A percentile compares a stretch with the other conserved stretches of the same genome.
These are phyloP conservation scores for Suhomyces guaymorum DNA, from an alignment of 1,139 yeast genomes.

Conservation along the genomic window DNA sequence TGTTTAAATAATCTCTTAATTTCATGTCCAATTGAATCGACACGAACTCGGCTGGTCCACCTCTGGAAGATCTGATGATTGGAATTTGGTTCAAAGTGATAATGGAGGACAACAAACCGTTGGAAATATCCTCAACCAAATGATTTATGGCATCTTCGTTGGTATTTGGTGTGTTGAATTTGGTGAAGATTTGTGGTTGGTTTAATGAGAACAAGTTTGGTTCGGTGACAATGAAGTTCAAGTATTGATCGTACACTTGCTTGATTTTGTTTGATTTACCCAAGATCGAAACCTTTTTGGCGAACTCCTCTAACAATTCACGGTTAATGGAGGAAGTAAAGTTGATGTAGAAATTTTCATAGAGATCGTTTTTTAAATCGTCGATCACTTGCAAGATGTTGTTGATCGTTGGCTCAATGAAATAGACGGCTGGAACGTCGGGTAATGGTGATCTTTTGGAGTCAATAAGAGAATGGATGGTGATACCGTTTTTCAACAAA, in stretches of 20 bases:
- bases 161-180: conserved; percentile 68
- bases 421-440: conserved; percentile 93
- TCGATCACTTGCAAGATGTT: conserved; percentile 68
- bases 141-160: conserved; percentile 72
- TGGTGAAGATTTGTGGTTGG: conserved; percentile 61
- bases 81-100: conserved; percentile 82
- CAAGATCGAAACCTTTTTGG: conserved; percentile 72
- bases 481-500: conserved; percentile 81
- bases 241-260: conserved; percentile 91
- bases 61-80: conserved; percentile 83
- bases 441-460: conserved; percentile 76
- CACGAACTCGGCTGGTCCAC: conserved; percentile 94
- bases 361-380: conserved; percentile 72
- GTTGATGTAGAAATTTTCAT: conserved; percentile 78
- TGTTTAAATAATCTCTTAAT: conserved; percentile 80
- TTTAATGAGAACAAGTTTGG: conserved; percentile 86
- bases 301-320: conserved; percentile 82
- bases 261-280: conserved; percentile 71
- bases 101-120: conserved; percentile 76
- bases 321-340: conserved; percentile 81
- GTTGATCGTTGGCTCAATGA: conserved; percentile 81
- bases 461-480: conserved; percentile 76
- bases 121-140: conserved; percentile 69
- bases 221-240: conserved; percentile 90
- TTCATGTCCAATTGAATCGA: conserved; percentile 83